Evolutionary conservation across 768 basidiomycete species (phyloP), one percentile per base, ranked within the genome.

Genomic region (Solioccasus polychromus): DNA sequence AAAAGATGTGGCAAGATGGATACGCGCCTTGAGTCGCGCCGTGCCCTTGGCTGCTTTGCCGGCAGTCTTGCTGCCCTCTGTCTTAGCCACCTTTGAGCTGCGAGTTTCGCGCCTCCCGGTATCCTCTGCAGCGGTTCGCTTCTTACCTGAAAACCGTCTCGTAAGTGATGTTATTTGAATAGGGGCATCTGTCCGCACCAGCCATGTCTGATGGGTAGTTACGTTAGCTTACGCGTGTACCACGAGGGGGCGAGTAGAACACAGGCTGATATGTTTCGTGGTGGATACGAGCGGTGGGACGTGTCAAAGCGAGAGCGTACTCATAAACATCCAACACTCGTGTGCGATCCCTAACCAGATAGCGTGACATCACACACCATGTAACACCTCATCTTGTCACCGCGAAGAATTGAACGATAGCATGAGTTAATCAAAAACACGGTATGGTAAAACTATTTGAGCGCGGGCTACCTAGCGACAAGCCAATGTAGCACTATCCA

Each of bases 71-170:
- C 53, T 43, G 25, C 56, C 52, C 25, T 69, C 70, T 19, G 72
- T 77, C 63, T 76, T 84, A 7, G 77, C 68, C 1, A 67, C 68
- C 60, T 81, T 82, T 31, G 76, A 67, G 32, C 74, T 69, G 48
- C 77, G 73, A 17, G 77, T 69, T 48, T 63, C 66, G 35, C 64
- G 64, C 45, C 60, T 66, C 39, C 44, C 64, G 18, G 54, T 48
- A 18, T 59, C 58, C 7, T 69, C 74, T 7, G 70, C 67, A 24
- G 76, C 69, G 43, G 70, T 53, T 41, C 80, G 71, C 59, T 80
- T 80, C 37, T 66, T 72, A 53, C 73, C 72, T 69, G 48, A 10
- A 19, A 25, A 40, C 4, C 3, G 6, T 20, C 28, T 30, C 14
- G 32, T 54, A 6, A 49, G 44, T 19, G 46, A 35, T 32, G 6